Percentiles rank a stretch among this genome's conserved stretches.
Evolutionary conservation across 1,284 basidiomycete genomes (phyloP).

Genomic region (Cryptococcus neoformans): DNA sequence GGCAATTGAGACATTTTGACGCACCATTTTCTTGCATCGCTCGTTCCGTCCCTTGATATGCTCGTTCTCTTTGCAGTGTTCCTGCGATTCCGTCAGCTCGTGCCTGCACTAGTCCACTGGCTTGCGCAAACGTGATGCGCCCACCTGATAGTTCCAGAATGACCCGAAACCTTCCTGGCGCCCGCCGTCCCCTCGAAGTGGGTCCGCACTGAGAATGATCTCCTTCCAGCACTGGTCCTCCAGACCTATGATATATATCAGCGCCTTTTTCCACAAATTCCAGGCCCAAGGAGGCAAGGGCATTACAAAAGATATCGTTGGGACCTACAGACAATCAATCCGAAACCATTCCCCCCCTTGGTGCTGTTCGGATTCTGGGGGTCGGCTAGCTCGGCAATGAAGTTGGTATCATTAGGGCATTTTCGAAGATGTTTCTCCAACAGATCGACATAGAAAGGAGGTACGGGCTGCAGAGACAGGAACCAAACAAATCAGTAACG

Average conservation of each 20-base stretch:
- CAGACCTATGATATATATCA: slow-evolving; percentile 27
- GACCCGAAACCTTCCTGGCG: slow-evolving; percentile 32
- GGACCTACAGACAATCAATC: slow-evolving; percentile 36
- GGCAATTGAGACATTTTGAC: not conserved
- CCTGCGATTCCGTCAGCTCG: slow-evolving; percentile 4
- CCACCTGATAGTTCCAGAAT: slow-evolving; percentile 25
- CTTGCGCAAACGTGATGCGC: no score
- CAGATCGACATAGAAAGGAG: no score
- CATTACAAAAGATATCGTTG: not conserved
- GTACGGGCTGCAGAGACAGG: no score
- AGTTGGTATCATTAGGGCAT: slow-evolving; percentile 35
- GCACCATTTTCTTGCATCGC: slow-evolving; percentile 16
- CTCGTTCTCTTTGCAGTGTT: slow-evolving; percentile 15
- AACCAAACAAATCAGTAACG: no score
- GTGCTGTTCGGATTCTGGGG: slow-evolving; percentile 2
- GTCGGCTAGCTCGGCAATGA: slow-evolving; percentile 34
- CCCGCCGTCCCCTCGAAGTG: slow-evolving; percentile 24
- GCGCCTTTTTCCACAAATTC: not conserved
- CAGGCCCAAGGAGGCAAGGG: no score
- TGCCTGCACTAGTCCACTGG: not conserved
- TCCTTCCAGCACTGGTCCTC: slow-evolving; percentile 44
- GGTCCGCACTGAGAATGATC: slow-evolving; percentile 32
- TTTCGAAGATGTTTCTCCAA: slow-evolving; percentile 11
- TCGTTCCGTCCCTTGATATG: slow-evolving; percentile 21
- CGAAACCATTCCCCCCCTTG: slow-evolving; percentile 37